Conservation (phyloP, 257 asterid species). For the Hygrophila difformis region DNA sequence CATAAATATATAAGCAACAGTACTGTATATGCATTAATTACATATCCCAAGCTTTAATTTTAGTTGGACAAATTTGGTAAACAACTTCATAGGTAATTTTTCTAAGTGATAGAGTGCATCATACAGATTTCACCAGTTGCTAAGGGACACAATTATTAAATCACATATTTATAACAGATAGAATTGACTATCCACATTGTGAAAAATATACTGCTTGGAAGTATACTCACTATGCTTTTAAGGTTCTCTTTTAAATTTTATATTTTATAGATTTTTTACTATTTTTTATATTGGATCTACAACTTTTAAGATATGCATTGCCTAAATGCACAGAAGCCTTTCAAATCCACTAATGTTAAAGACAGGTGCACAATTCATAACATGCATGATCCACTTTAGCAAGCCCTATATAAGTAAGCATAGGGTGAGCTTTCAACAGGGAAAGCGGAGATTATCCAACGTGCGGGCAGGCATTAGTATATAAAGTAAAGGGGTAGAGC, state of each 20-base stretch:
- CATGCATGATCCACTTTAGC: no score
- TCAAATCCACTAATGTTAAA: background rate
- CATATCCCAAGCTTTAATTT: background rate
- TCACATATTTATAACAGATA: background rate
- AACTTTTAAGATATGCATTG: background rate
- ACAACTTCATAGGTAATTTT: background rate
- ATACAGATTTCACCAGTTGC: background rate
- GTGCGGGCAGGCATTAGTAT: no score
- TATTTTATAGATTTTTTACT: no score
- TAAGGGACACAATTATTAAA: background rate
- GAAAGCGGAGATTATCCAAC: no score
- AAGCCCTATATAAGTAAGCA: no score
- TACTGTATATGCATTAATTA: background rate
- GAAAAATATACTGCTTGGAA: background rate
- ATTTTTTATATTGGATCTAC: background rate
- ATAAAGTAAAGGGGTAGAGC: no score
- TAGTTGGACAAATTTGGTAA: background rate
- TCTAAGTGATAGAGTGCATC: background rate
- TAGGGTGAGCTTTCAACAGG: no score
- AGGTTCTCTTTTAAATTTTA: no score
- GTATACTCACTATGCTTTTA: background rate
- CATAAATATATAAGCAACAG: background rate
- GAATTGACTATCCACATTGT: background rate
- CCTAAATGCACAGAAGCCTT: background rate
- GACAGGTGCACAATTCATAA: background rate